Evolutionary conservation across 345 rosid species (phyloP), one percentile per base, ranked within the genome.

Genomic region (Rhodomyrtus tomentosa): DNA sequence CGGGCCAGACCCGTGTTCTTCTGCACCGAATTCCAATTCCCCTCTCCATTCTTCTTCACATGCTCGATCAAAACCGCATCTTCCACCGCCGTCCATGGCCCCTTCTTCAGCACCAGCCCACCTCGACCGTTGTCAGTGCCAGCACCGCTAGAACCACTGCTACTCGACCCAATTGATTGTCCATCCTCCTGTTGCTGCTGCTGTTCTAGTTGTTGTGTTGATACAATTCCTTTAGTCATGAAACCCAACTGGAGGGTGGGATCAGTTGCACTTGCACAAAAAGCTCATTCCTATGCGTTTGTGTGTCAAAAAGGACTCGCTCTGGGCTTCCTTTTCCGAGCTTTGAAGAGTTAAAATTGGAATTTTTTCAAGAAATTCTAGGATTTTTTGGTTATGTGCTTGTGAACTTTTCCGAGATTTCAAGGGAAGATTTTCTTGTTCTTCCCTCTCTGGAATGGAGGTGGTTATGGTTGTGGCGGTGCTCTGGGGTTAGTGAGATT

Each of bases 11-110:
- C 84, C 16, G 86, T 82, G 79, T 85, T 82, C 89, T 87, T 87
- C 89, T 85, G 87, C 68, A 87, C 87, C 3, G 89, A 84, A 32
- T 87, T 87, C 89, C 89, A 87, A 45, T 87, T 87, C 21, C 89
- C 89, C 55, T 87, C 89, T 32, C 89, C 89, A 55, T 87, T 82
- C 51, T 84, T 84, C 59, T 58, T 84, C 80, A 87, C 89, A 50
- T 87, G 85, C 58, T 84, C 89, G 68, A 82, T 42, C 52, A 87
- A 84, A 32, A 87, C 72, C 24, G 85, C 87, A 62, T 87, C 89
- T 84, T 87, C 89, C 9, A 81, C 87, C 2, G 85, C 85, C 42
- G 89, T 87, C 89, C 89, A 87, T 15, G 89, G 87, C 42, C 89
- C 89, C 80, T 87, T 87, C 86, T 87, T 87, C 83, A 87, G 36